Conservation (phyloP, 2,329 filamentous ascomycete genomes). For the Epichloe baconii region DNA sequence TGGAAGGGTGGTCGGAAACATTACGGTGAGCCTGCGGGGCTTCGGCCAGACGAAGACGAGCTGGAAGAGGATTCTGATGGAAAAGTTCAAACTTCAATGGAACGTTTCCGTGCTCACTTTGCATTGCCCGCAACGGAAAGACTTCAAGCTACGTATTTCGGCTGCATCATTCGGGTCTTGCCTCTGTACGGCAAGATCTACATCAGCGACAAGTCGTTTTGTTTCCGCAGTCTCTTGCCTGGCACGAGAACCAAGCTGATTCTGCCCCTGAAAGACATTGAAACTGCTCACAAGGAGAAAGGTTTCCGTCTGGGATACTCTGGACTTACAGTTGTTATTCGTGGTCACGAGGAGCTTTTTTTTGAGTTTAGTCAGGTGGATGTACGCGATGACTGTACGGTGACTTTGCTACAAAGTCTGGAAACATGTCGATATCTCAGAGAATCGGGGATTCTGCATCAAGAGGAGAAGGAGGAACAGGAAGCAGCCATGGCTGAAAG, state of each 20-base stretch:
- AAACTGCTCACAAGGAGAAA: constrained; percentile 89
- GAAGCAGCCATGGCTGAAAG: constrained; percentile 70
- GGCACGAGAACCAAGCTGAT: constrained; percentile 89
- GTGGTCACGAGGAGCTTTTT: constrained; percentile 89
- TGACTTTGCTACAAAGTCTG: constrained; percentile 65
- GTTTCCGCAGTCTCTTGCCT: constrained; percentile 81
- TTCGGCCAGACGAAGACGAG: constrained; percentile 42
- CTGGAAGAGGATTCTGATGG: constrained; percentile 46
- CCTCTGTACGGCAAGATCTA: constrained; percentile 96
- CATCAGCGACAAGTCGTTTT: constrained; percentile 75
- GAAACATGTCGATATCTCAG: constrained; percentile 59
- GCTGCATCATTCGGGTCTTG: constrained; percentile 77
- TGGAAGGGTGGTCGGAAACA: constrained; percentile 85
- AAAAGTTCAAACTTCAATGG: constrained; percentile 52
- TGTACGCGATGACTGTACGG: constrained; percentile 74
- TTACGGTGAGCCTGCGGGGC: constrained; percentile 52
- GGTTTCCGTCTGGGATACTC: constrained; percentile 87
- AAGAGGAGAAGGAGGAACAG: constrained; percentile 57
- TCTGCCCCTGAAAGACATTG: constrained; percentile 77
- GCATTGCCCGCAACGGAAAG: constrained; percentile 73
- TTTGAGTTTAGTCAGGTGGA: constrained; percentile 79
- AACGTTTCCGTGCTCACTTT: constrained; percentile 83
- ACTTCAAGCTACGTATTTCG: constrained; percentile 81
- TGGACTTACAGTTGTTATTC: constrained; percentile 82
- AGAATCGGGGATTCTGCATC: constrained; percentile 53